Evolutionary conservation across 371 early-diverging fungal genomes (phyloP), one percentile per base, ranked within the genome.

Genomic region (Apophysomyces sp.): DNA sequence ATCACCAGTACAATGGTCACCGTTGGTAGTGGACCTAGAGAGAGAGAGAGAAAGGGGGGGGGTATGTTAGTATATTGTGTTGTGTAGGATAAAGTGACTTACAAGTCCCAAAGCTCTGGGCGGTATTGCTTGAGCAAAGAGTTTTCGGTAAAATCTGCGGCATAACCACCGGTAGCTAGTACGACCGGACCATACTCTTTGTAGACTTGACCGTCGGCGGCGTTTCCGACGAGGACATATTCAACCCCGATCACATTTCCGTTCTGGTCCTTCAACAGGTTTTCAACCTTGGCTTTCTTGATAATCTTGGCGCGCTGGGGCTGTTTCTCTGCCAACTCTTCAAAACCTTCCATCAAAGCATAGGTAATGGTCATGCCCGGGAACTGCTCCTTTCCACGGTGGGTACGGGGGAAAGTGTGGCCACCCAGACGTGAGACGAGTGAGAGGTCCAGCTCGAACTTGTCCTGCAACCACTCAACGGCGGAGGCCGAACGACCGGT

Each of bases 361-460:
- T 95, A 95, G 32, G 95, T 95, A 73, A 95, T 95, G 65, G 95
- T 95, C 95, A 95, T 95, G 58, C 95, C 95, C 27, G 95, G 95
- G 83, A 95, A 93, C 76, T 89, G 87, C 70, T 95, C 95, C 67
- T 89, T 93, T 63, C 95, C 95, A 85, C 96, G 94, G 75, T 97
- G 97, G 8, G 97, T 97, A 74, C 97, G 91, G 24, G 94, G 94
- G 69, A 85, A 85, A 30, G 89, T 81, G 69, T 91, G 90, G 16
- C 93, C 98, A 72, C 98, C 98, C 37, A 95, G 84, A 63, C 95
- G 94, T 27, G 95, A 86, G 9, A 98, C 88, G 56, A 95, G 80
- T 26, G 92, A 90, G 12, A 98, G 80, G 65, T 95, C 95, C 52
- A 98, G 80, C 18, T 81, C 69, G 77, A 97, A 98, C 71, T 88